Conservation (phyloP, 306 rosid species). For the Fragaria iinumae region DNA sequence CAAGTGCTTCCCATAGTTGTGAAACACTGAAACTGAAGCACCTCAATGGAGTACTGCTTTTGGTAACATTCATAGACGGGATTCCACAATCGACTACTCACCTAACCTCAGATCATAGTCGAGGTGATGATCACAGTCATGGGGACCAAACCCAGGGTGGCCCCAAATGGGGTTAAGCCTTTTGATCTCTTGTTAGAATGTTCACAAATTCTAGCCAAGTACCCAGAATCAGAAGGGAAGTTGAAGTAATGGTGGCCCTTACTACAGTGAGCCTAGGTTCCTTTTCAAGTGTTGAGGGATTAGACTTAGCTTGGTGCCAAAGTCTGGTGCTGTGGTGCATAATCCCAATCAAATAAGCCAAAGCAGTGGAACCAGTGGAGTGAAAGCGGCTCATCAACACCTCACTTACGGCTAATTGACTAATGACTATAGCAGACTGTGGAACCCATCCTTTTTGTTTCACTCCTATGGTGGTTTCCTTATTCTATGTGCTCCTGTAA, state of each 20-base stretch:
- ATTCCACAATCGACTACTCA: neutral
- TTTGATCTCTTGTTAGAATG: slow-evolving; percentile 6
- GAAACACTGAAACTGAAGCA: slow-evolving; percentile 5
- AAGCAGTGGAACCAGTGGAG: slow-evolving; percentile 6
- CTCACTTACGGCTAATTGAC: neutral
- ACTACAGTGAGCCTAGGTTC: neutral
- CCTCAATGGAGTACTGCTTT: neutral
- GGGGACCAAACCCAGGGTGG: slow-evolving; percentile 1
- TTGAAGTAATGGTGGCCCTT: neutral
- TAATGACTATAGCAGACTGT: neutral
- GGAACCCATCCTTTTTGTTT: slow-evolving; percentile 14
- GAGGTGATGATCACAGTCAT: neutral
- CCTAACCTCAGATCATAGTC: neutral
- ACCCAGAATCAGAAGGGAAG: neutral
- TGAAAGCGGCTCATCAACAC: neutral
- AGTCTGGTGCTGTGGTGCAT: neutral
- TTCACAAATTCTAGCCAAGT: neutral
- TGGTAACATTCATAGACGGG: neutral
- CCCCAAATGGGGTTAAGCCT: slow-evolving; percentile 2
- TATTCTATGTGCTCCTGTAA: slow-evolving; percentile 1
- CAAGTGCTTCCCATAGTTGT: slow-evolving; percentile 7
- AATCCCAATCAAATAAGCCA: neutral
- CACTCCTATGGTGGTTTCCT: neutral
- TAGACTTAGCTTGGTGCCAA: neutral
- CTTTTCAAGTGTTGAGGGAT: neutral